Conservation (phyloP, 441 rosid species). For the Gossypium trilobum region DNA sequence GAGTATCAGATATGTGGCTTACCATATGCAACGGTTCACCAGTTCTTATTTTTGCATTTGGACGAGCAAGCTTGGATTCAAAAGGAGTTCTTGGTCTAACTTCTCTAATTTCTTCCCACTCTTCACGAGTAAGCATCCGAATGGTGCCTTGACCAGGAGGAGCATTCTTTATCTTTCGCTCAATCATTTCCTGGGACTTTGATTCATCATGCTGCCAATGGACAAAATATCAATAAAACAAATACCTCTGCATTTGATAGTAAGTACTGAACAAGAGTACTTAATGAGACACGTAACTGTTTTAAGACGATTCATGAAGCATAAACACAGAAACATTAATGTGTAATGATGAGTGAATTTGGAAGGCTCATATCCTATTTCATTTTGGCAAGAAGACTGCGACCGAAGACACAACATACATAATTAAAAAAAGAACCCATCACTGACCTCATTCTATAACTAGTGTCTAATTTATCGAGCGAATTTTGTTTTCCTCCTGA, state of each 20-base stretch:
- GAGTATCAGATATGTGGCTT: constrained; percentile 14
- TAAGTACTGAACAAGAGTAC: not conserved
- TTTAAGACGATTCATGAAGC: constrained; percentile 7
- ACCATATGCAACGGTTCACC: constrained; percentile 66
- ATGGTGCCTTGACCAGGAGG: constrained; percentile 74
- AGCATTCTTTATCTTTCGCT: constrained; percentile 70
- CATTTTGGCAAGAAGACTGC: not conserved
- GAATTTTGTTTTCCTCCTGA: not conserved
- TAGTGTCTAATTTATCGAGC: not conserved
- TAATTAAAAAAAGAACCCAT: not conserved
- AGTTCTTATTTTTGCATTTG: constrained; percentile 71
- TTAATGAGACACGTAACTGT: not conserved
- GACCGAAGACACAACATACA: not conserved
- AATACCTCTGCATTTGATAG: not conserved
- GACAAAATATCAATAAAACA: constrained; percentile 2
- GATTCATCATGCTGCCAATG: constrained; percentile 59
- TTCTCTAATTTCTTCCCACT: constrained; percentile 79
- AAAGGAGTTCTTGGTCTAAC: constrained; percentile 93
- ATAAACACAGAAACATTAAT: not conserved
- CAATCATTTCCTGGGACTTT: constrained; percentile 76
- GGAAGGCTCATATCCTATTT: not conserved
- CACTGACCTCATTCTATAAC: not conserved
- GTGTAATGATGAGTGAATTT: not conserved
- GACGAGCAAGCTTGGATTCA: constrained; percentile 90
- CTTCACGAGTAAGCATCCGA: constrained; percentile 71